A percentile compares a stretch with the other conserved stretches of the same genome.
phyloP scores from a whole-genome alignment of 2,329 filamentous ascomycete genomes.

The Sarocladiaceae sp. region DNA sequence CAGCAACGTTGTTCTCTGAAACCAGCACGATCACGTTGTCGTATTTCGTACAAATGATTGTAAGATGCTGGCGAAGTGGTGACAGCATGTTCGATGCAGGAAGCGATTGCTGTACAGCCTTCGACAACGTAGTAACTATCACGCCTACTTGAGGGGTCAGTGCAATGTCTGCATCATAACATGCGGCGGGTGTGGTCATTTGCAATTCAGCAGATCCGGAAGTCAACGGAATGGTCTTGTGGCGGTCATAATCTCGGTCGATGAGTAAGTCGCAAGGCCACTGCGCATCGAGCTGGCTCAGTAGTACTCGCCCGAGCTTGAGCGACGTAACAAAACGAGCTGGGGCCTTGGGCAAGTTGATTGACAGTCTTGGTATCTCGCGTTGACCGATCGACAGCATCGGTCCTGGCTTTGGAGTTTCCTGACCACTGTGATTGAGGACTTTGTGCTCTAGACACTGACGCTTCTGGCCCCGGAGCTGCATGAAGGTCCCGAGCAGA shows the following conservation, averaged over 20 bases:
- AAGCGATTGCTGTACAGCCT: constrained; percentile 66
- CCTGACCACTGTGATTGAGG: no score
- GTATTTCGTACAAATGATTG: constrained; percentile 53
- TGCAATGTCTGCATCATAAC: constrained; percentile 67
- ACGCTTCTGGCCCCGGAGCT: constrained; percentile 25
- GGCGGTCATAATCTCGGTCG: constrained; percentile 53
- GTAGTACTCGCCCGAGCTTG: constrained; percentile 39
- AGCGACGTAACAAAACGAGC: constrained; percentile 47
- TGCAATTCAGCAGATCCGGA: constrained; percentile 20
- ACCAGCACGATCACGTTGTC: constrained; percentile 66
- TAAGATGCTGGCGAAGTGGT: constrained; percentile 52
- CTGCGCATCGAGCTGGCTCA: constrained; percentile 44
- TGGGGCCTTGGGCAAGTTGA: constrained; percentile 13
- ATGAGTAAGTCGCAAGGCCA: constrained; percentile 49
- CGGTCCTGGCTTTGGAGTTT: no score
- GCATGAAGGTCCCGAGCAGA: constrained; percentile 26
- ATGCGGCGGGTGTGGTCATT: constrained; percentile 30
- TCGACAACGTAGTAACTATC: constrained; percentile 66
- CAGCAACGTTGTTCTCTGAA: constrained; percentile 43
- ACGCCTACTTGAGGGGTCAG: constrained; percentile 66
- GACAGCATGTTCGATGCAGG: constrained; percentile 42
- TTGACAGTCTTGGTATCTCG: no score
- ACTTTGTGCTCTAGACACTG: constrained; percentile 18
- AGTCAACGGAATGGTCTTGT: constrained; percentile 30
- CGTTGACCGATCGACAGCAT: no score